Evolutionary conservation across 2,329 filamentous ascomycete genomes (phyloP).

Genomic region (Grosmannia huntii): DNA sequence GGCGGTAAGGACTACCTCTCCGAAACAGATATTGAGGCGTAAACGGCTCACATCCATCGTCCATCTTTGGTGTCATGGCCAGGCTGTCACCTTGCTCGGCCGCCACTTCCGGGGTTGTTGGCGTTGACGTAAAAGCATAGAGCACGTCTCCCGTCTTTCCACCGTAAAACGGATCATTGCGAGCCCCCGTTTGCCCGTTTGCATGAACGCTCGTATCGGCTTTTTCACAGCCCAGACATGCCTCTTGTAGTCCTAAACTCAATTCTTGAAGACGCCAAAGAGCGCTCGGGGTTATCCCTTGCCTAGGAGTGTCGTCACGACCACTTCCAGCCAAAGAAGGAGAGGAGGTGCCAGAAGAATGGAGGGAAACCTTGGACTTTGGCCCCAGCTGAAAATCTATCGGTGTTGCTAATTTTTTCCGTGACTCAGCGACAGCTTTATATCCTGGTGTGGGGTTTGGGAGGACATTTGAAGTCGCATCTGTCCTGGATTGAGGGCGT

Average conservation of each 20-base stretch:
- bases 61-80: conserved; percentile 2
- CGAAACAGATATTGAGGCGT: conserved; percentile 31
- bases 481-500: neutral
- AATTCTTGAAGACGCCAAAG: conserved; percentile 9
- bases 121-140: conserved; percentile 8
- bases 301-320: conserved; percentile 1
- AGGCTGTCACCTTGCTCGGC: too few species aligned
- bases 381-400: neutral
- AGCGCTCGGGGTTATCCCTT: neutral
- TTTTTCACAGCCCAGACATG: neutral
- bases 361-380: neutral
- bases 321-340: conserved; percentile 12
- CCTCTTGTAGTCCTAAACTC: conserved; percentile 7
- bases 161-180: conserved; percentile 8
- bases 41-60: neutral
- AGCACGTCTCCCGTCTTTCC: neutral
- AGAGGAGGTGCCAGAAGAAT: conserved; percentile 1
- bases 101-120: conserved; percentile 4
- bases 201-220: neutral
- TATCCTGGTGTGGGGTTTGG: neutral
- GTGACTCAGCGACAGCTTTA: neutral
- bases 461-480: neutral
- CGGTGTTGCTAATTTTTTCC: neutral
- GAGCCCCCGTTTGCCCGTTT: neutral
- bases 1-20: conserved; percentile 42